Conservation (phyloP, 2,329 filamentous ascomycete genomes). For the Raffaelea ambrosiae region DNA sequence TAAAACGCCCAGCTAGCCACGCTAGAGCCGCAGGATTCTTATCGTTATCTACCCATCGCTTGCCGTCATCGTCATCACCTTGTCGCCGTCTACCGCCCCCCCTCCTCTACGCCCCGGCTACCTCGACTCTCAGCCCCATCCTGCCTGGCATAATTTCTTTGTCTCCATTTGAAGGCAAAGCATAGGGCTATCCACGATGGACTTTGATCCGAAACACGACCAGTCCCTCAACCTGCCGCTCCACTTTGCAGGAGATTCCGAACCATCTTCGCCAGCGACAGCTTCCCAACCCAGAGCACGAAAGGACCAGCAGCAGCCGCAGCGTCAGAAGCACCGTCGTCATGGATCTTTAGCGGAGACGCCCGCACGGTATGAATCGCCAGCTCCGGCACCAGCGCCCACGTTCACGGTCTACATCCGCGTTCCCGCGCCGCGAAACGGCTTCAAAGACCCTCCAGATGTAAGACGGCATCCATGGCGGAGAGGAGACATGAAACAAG, state of each 20-base stretch:
- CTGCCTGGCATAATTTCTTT: too few relatives aligned
- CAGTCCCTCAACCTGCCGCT: conserved; percentile 10
- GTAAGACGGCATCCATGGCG: conserved; percentile 30
- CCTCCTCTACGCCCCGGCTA: too few relatives aligned
- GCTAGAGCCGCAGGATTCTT: too few relatives aligned
- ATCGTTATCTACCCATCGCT: too few relatives aligned
- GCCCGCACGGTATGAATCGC: background rate
- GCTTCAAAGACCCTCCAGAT: conserved; percentile 83
- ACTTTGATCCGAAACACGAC: conserved; percentile 11
- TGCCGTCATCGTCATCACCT: too few relatives aligned
- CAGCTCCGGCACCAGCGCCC: conserved; percentile 28
- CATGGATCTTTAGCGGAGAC: background rate
- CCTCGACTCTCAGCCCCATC: too few relatives aligned
- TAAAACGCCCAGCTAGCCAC: too few relatives aligned
- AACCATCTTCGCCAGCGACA: background rate
- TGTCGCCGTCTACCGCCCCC: too few relatives aligned
- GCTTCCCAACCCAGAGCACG: background rate
- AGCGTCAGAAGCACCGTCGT: background rate
- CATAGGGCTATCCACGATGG: too few relatives aligned
- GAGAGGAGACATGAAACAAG: conserved; percentile 36
- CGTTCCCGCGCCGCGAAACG: conserved; percentile 77
- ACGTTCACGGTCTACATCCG: conserved; percentile 73
- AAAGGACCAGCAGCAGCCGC: background rate
- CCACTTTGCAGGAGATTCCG: conserved; percentile 10
- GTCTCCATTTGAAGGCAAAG: too few relatives aligned